These are phyloP conservation scores for Coelastrella sp. DNA, from an alignment of 139 green algal genomes.

Conservation along the genomic window DNA sequence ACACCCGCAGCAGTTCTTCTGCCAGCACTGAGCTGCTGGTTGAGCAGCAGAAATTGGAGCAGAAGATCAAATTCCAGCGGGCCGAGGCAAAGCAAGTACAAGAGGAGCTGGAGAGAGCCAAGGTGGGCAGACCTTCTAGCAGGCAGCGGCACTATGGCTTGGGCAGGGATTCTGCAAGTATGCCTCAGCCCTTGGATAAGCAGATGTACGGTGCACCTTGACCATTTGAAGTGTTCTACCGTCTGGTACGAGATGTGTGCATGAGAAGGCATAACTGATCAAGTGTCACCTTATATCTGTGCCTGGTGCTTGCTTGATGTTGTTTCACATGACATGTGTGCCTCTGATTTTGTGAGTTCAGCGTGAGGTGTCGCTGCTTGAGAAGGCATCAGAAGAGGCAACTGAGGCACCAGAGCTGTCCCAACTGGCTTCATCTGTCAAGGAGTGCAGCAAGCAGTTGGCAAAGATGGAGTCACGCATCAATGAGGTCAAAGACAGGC, in stretches of 20 bases:
- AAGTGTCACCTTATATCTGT: not conserved
- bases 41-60: conserved; percentile 54
- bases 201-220: too few relatives aligned
- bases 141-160: not conserved
- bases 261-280: not conserved
- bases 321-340: not conserved
- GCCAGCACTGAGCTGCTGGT: conserved; percentile 49
- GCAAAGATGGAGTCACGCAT: conserved; percentile 62
- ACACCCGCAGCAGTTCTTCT: conserved; percentile 31
- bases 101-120: conserved; percentile 20
- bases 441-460: conserved; percentile 47
- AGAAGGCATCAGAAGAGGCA: conserved; percentile 2
- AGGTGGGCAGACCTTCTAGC: too few relatives aligned
- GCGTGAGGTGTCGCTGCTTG: conserved; percentile 26
- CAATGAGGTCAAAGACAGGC: conserved; percentile 73
- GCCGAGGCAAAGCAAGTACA: conserved; percentile 54
- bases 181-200: not conserved
- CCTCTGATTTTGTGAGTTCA: not conserved
- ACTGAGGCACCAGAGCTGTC: not conserved
- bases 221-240: too few relatives aligned
- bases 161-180: not conserved
- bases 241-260: too few relatives aligned
- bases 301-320: not conserved
- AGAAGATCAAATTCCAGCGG: conserved; percentile 53
- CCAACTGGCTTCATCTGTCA: not conserved